Percentiles rank a stretch among this genome's conserved stretches.
Conservation (phyloP, 306 rosid genomes). For the Acacia acuminata region DNA sequence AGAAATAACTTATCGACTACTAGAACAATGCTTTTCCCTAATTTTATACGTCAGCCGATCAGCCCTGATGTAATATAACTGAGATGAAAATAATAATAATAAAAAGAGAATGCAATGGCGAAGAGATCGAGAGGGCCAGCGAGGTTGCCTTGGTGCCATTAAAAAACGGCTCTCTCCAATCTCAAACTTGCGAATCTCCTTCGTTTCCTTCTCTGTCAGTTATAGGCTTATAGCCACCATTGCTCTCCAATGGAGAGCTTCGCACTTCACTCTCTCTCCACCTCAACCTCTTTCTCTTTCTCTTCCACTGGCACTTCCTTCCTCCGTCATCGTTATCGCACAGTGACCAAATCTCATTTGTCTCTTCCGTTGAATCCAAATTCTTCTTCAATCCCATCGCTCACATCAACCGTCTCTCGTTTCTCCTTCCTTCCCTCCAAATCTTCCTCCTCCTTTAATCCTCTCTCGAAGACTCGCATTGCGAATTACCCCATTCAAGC, state of each 20-base stretch:
- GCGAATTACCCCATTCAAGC: slow-evolving; percentile 9
- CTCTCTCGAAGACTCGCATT: slow-evolving; percentile 18
- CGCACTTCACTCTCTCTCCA: slow-evolving; percentile 30
- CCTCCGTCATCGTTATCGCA: slow-evolving; percentile 20
- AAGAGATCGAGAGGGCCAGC: no score
- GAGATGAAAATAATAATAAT: no score
- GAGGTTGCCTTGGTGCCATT: background rate
- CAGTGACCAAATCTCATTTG: slow-evolving; percentile 27
- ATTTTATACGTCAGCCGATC: no score
- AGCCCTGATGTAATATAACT: no score
- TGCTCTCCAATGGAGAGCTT: slow-evolving; percentile 33
- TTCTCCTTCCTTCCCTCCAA: slow-evolving; percentile 20
- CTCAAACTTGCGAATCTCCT: background rate
- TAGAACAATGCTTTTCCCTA: no score
- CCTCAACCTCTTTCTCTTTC: slow-evolving; percentile 25
- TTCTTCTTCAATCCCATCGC: slow-evolving; percentile 24
- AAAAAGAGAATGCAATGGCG: no score
- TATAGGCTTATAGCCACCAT: background rate
- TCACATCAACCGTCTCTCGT: slow-evolving; percentile 28
- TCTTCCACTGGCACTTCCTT: slow-evolving; percentile 24
- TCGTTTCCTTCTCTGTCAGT: background rate
- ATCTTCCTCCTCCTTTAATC: slow-evolving; percentile 18
- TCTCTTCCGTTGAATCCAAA: background rate
- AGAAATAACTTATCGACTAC: no score
- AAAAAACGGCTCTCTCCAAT: background rate